Conservation (phyloP, 345 rosid genomes). For the Adansonia digitata region DNA sequence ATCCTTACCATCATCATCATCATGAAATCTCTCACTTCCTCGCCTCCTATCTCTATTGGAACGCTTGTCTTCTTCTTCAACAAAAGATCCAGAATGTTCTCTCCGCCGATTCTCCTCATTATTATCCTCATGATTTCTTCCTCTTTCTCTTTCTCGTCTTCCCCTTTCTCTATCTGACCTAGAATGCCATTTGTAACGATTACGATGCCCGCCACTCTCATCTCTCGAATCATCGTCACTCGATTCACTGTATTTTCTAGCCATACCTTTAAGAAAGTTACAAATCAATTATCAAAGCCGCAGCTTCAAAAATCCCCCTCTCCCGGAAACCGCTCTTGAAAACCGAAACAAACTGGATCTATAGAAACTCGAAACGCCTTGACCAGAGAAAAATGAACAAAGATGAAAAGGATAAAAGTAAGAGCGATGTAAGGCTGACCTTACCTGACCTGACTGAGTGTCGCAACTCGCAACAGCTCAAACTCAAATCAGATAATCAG, state of each 20-base stretch:
- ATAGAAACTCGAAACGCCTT: neutral
- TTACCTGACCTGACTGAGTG: neutral
- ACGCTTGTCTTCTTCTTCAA: neutral
- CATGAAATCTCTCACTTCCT: neutral
- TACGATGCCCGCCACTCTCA: neutral
- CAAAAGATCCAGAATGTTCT: neutral
- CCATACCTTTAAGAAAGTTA: neutral
- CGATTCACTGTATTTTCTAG: neutral
- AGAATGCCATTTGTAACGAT: neutral
- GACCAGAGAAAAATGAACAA: neutral
- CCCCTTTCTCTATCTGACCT: conserved; percentile 2
- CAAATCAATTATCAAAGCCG: neutral
- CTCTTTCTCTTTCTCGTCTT: conserved; percentile 17
- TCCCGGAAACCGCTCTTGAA: neutral
- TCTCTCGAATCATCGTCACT: neutral
- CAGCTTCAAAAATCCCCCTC: neutral
- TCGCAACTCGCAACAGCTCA: neutral
- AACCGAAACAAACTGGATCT: neutral
- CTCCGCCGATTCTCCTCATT: neutral
- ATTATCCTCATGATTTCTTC: neutral
- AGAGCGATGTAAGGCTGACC: neutral
- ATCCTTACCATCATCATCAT: neutral
- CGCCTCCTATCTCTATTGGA: neutral
- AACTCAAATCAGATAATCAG: neutral
- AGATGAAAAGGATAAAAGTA: neutral